Base-by-base conservation (phyloP, 1,139 yeast genomes). In the Yamadazyma blattariae region DNA sequence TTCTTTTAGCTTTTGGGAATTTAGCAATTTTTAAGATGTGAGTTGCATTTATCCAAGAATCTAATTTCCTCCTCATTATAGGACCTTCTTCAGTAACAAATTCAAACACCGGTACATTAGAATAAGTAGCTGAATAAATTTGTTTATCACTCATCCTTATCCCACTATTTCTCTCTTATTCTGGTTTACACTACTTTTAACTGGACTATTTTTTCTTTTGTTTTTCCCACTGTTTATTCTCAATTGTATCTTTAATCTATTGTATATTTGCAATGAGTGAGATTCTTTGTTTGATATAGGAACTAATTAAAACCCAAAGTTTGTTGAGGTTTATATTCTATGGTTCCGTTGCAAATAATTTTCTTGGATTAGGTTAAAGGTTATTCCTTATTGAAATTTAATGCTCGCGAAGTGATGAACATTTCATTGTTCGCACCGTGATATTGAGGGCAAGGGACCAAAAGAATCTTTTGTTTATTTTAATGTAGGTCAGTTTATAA, bases 41-140 rank as follows among this genome's bases (percentile, higher is more conserved):
- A 1, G 97, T 88, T 11, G 96, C 95, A 59, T 92, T 90, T 46
- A 92, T 78, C 77, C 89, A 86, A 17, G 90, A 80, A 56, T 92
- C 97, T 36, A 71, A 56, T 39, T 71, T 66, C 34, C 97, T 70
- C 49, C 96, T 70, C 96, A 90, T 90, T 19, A 86, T 82, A 17
- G 89, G 79, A 18, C 87, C 84, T 34, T 82, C 88, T 30, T 75
- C 67, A 14, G 86, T 79, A 37, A 75, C 79, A 58, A 76, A 72
- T 56, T 83, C 90, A 52, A 82, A 74, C 39, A 82, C 89, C 13
- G 82, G 80, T 13, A 89, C 95, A 52, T 84, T 84, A 14, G 92
- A 83, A 57, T 85, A 85, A 14, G 86, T 82, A 27, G 94, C 94
- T 5, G 89, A 82, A 54, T 82, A 84, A 36, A 84, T 73, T 54